Conservation (phyloP, 805 yeast genomes). For the Sungouiozyma intestinalis region DNA sequence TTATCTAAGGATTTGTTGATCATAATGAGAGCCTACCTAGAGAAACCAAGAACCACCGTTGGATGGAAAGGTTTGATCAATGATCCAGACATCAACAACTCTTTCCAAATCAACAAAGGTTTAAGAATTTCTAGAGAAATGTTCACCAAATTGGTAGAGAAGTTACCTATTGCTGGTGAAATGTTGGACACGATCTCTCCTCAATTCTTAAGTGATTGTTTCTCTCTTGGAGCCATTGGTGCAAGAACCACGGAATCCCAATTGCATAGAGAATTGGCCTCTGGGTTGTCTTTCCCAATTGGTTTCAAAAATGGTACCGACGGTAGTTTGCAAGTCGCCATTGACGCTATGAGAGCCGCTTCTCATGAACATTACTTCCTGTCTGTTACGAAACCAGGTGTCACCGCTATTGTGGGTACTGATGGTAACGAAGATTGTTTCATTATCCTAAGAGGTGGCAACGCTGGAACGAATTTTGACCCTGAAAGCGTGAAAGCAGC, state of each 20-base stretch:
- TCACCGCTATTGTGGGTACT: constrained; percentile 92
- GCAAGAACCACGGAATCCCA: constrained; percentile 99
- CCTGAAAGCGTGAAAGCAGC: constrained; percentile 60
- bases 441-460: constrained; percentile 92
- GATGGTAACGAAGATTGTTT: constrained; percentile 88
- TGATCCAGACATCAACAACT: constrained; percentile 91
- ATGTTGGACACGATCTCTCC: constrained; percentile 98
- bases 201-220: constrained; percentile 83
- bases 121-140: constrained; percentile 78
- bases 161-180: constrained; percentile 90
- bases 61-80: constrained; percentile 98
- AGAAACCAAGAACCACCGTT: constrained; percentile 96
- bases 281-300: constrained; percentile 94
- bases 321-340: constrained; percentile 87
- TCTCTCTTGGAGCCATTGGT: constrained; percentile 96
- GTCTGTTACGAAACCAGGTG: constrained; percentile 91
- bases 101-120: constrained; percentile 93
- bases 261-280: constrained; percentile 91
- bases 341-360: constrained; percentile 91
- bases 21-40: constrained; percentile 95
- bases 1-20: constrained; percentile 68
- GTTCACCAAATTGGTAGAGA: constrained; percentile 72
- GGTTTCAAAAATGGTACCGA: constrained; percentile 98
- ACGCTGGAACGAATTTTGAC: constrained; percentile 83
- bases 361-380: constrained; percentile 89